Base-by-base conservation (phyloP, 1,284 basidiomycete genomes). In the Leccinum angustisporum region DNA sequence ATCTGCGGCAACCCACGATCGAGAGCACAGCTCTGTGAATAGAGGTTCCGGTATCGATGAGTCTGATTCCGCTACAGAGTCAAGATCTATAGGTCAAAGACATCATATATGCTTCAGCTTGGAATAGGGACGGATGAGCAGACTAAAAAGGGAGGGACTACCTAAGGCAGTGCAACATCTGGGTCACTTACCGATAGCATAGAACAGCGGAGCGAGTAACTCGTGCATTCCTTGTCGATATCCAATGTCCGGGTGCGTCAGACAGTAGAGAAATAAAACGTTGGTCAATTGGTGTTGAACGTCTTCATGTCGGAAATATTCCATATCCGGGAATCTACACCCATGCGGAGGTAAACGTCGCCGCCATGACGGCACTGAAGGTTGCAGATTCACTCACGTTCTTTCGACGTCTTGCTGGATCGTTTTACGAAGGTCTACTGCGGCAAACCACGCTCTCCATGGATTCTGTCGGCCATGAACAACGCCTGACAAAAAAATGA, bases 181-280 rank as follows among this genome's bases (percentile, higher is more conserved):
- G n/a, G 13, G 43, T n/a, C 31, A 69, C 75, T 65, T 67, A 76
- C 75, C 75, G 53, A 94, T 81, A 1, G 88, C 88, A 70, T 90
- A 86, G 67, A 92, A 90, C 34, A 97, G 75, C 0, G 92, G 90
- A 1, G 94, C 95, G 7, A 97, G 83, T 5, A 97, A 79, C 73
- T 98, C 95, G 72, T 98, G 95, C 95, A 98, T 97, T 55, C 95
- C 95, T 82, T 97, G 91, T 34, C 95, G 84, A 72, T 97, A 97
- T 33, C 94, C 94, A 21, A 95, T 86, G 56, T 88, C 82, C 1
- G 90, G 85, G 74, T 95, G 86, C 70, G 86, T 84, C 46, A 85
- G 81, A 18, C 90, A 86, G 70, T 91, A 92, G 21, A 97, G 77
- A 74, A 94, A 96, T 16, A 98, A 80, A 30, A 96, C 87, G 66